These are phyloP conservation scores for Acer yangbiense DNA, from an alignment of 345 rosid species.

Conservation along the genomic window DNA sequence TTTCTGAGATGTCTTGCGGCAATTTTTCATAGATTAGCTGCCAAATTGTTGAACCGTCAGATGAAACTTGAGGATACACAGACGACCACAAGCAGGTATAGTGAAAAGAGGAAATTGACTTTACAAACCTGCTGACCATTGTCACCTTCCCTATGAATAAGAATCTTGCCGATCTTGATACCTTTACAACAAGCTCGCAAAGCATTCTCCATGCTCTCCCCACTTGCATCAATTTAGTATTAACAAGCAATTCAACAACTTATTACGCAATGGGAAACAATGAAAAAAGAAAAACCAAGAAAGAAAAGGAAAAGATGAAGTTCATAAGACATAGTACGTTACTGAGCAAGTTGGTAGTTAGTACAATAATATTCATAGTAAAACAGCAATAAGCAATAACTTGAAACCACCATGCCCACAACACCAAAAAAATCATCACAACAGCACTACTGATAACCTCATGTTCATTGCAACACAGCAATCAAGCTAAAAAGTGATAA, in stretches of 20 bases:
- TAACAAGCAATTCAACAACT: conserved; percentile 7
- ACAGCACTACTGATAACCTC: too few relatives aligned
- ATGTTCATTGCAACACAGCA: too few relatives aligned
- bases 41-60: conserved; percentile 12
- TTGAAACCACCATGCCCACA: neutral
- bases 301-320: neutral
- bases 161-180: conserved; percentile 94
- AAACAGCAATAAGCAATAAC: neutral
- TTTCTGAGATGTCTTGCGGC: conserved; percentile 87
- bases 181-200: conserved; percentile 98
- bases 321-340: conserved; percentile 4
- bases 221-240: conserved; percentile 47
- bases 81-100: neutral
- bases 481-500: too few relatives aligned
- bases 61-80: conserved; percentile 17
- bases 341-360: neutral
- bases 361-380: neutral
- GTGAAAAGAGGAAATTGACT: conserved; percentile 11
- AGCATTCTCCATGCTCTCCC: conserved; percentile 99
- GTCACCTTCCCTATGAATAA: conserved; percentile 98
- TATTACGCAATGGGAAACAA: neutral
- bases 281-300: neutral
- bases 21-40: conserved; percentile 95
- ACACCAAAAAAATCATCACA: too few relatives aligned
- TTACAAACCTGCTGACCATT: conserved; percentile 84